phyloP scores from a whole-genome alignment of 306 rosid genomes.

The Trifolium fragiferum region DNA sequence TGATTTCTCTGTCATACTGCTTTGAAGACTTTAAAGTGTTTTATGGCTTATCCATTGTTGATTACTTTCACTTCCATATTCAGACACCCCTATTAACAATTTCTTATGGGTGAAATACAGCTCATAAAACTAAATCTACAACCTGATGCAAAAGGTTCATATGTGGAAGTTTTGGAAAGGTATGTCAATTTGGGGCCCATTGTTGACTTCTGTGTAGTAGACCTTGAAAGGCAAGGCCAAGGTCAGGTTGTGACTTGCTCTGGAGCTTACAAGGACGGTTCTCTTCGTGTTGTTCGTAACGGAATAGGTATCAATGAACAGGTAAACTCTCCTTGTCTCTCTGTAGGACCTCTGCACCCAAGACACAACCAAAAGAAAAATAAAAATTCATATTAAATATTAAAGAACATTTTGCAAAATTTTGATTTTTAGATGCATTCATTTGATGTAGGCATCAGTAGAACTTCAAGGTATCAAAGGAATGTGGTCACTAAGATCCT shows the following conservation, averaged over 20 bases:
- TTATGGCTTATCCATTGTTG: constrained; percentile 10
- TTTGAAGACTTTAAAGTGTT: constrained; percentile 22
- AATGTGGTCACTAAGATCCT: constrained; percentile 97
- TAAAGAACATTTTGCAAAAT: constrained; percentile 26
- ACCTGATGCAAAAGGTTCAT: constrained; percentile 92
- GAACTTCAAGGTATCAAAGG: constrained; percentile 99
- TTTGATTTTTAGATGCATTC: constrained; percentile 27
- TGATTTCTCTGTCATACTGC: constrained; percentile 19
- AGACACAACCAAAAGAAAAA: not conserved
- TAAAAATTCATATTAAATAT: not conserved
- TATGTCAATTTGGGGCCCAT: constrained; percentile 98
- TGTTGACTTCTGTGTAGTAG: constrained; percentile 96
- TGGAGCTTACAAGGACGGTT: constrained; percentile 98
- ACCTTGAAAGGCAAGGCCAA: constrained; percentile 99
- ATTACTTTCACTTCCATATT: constrained; percentile 28
- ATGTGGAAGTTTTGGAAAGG: constrained; percentile 90
- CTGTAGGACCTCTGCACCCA: not conserved
- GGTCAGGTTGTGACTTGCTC: constrained; percentile 99
- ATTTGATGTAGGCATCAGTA: constrained; percentile 82
- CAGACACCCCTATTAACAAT: constrained; percentile 44
- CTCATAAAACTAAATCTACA: constrained; percentile 84
- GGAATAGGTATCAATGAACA: constrained; percentile 97
- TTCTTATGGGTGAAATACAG: constrained; percentile 60
- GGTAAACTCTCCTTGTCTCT: constrained; percentile 51
- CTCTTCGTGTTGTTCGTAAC: constrained; percentile 94